phyloP scores from a whole-genome alignment of 768 basidiomycete species.

The Hericium coralloides region DNA sequence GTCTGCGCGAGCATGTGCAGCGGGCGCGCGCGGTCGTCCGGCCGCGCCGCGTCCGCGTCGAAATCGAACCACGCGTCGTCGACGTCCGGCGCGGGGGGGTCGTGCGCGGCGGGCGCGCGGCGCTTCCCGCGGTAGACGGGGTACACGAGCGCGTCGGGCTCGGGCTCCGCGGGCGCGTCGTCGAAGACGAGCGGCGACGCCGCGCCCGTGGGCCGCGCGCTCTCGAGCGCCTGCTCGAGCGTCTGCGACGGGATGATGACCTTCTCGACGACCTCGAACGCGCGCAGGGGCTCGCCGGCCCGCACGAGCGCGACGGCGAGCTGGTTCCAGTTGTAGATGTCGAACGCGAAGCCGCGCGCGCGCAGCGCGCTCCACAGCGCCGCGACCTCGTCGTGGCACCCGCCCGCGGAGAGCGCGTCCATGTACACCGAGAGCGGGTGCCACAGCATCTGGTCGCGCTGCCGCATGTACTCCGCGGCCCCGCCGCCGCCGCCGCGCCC shows the following conservation, averaged over 20 bases:
- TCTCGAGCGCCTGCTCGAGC: conserved; percentile 11
- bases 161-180: conserved; percentile 6
- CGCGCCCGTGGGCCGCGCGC: conserved; percentile 14
- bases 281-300: conserved; percentile 74
- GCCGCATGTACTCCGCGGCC: conserved; percentile 14
- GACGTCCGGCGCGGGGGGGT: not conserved
- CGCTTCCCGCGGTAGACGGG: not conserved
- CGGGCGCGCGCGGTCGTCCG: conserved; percentile 46
- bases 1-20: conserved; percentile 54
- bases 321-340: conserved; percentile 90
- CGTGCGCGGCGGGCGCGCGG: conserved; percentile 1
- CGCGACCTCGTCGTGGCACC: conserved; percentile 52
- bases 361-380: conserved; percentile 59
- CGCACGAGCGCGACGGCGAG: conserved; percentile 67
- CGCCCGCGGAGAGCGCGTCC: conserved; percentile 58
- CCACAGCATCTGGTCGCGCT: conserved; percentile 52
- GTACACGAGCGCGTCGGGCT: not conserved
- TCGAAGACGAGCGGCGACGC: conserved; percentile 19
- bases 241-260: conserved; percentile 58
- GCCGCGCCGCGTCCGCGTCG: not conserved
- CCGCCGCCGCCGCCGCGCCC: not conserved
- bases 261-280: conserved; percentile 73
- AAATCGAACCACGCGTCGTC: not conserved
- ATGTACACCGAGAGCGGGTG: conserved; percentile 77
- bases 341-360: conserved; percentile 61